Percentiles rank a stretch among this genome's conserved stretches.
Conservation (phyloP, 2,329 filamentous ascomycete species). For the Penicillium polonicum region DNA sequence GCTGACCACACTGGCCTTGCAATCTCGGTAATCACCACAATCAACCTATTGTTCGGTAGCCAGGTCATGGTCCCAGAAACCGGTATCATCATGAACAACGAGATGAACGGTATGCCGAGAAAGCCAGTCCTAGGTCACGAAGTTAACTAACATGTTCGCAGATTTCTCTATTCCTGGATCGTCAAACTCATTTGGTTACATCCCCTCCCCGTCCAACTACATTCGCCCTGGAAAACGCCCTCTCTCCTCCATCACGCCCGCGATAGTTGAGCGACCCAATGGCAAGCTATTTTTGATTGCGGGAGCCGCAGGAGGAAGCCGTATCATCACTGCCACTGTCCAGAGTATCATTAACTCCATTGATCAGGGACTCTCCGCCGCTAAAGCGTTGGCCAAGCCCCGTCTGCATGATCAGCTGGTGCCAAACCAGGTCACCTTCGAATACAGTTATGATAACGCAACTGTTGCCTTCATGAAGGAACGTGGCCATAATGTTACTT, state of each 20-base stretch:
- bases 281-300: constrained; percentile 66
- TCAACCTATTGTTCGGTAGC: constrained; percentile 84
- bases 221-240: constrained; percentile 78
- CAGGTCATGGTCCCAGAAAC: constrained; percentile 76
- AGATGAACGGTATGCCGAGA: constrained; percentile 56
- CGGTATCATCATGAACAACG: constrained; percentile 72
- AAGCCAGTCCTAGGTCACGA: constrained; percentile 9
- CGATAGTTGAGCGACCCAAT: constrained; percentile 69
- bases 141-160: constrained; percentile 46
- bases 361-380: constrained; percentile 61
- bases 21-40: constrained; percentile 78
- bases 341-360: constrained; percentile 73
- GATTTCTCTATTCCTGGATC: constrained; percentile 83
- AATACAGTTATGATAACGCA: constrained; percentile 65
- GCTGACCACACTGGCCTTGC: constrained; percentile 73
- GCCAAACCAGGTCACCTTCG: constrained; percentile 67
- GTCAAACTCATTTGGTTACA: constrained; percentile 80
- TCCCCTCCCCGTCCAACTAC: constrained; percentile 76
- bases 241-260: constrained; percentile 75
- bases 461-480: constrained; percentile 63
- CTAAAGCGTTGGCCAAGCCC: constrained; percentile 63
- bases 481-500: constrained; percentile 70
- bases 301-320: constrained; percentile 75
- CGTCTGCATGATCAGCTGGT: constrained; percentile 80
- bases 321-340: constrained; percentile 78